Evolutionary conservation across 805 yeast species (phyloP).

Genomic region (Saccharomycopsis lassenensis): DNA sequence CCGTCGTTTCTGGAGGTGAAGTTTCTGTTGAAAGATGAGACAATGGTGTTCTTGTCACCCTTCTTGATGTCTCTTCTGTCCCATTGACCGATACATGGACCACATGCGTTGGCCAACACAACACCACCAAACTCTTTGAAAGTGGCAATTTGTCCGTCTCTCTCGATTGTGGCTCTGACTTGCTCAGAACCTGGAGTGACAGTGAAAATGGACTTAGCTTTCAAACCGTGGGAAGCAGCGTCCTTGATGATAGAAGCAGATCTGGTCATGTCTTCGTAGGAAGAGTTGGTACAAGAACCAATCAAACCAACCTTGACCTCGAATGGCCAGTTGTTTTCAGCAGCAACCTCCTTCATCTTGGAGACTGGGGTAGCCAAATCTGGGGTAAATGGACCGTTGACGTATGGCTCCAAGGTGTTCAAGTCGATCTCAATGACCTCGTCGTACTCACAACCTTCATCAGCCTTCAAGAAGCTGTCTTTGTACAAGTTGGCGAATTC

Average conservation of each 20-base stretch:
- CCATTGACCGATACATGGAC: constrained; percentile 99
- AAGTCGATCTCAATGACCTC: constrained; percentile 85
- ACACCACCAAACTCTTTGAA: constrained; percentile 84
- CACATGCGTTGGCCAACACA: constrained; percentile 96
- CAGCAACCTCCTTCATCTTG: constrained; percentile 60
- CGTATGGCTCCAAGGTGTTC: constrained; percentile 80
- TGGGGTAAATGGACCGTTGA: constrained; percentile 98
- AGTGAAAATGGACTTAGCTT: constrained; percentile 83
- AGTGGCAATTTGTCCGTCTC: constrained; percentile 80
- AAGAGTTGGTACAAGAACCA: constrained; percentile 97
- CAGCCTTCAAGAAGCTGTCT: constrained; percentile 62
- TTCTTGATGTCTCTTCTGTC: constrained; percentile 87
- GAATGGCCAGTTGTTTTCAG: constrained; percentile 74
- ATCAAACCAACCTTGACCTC: constrained; percentile 86
- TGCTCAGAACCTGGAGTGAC: constrained; percentile 99
- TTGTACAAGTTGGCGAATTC: constrained; percentile 61
- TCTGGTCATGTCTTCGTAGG: constrained; percentile 97
- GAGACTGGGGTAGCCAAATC: constrained; percentile 92
- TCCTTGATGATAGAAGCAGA: constrained; percentile 84
- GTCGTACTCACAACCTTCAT: constrained; percentile 83
- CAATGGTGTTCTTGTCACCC: constrained; percentile 93
- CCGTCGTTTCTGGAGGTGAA: constrained; percentile 97
- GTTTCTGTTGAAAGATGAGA: constrained; percentile 96
- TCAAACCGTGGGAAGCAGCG: constrained; percentile 77
- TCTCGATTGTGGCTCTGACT: constrained; percentile 90